These are phyloP conservation scores for Barnettozyma wickerhamii DNA, from an alignment of 805 yeast species.

Conservation along the genomic window DNA sequence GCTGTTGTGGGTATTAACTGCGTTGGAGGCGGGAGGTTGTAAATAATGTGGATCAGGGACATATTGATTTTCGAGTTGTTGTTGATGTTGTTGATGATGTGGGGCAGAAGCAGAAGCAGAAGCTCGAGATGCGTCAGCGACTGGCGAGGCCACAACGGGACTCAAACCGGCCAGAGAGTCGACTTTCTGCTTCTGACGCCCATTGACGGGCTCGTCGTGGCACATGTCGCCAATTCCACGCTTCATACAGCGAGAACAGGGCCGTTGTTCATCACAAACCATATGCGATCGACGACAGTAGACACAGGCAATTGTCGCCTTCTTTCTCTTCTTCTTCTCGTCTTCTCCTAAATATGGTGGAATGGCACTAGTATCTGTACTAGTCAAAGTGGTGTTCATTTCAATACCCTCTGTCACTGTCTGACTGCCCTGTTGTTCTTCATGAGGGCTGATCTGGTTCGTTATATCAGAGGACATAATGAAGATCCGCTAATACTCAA, in stretches of 20 bases:
- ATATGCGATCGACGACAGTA: constrained; percentile 91
- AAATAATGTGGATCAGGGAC: constrained; percentile 22
- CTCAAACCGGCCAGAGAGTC: constrained; percentile 8
- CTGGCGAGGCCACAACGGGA: background rate
- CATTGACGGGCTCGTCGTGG: constrained; percentile 27
- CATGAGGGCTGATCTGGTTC: too few relatives aligned
- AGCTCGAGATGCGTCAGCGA: background rate
- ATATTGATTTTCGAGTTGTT: constrained; percentile 13
- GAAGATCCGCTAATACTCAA: too few relatives aligned
- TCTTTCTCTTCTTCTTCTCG: constrained; percentile 41
- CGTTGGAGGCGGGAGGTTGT: constrained; percentile 12
- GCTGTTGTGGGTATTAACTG: too few relatives aligned
- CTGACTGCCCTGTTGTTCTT: too few relatives aligned
- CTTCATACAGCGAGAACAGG: constrained; percentile 80
- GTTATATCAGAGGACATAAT: background rate
- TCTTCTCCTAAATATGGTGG: constrained; percentile 6
- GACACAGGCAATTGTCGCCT: constrained; percentile 60
- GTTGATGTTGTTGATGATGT: background rate
- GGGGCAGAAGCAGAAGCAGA: background rate
- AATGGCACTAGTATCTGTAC: too few relatives aligned
- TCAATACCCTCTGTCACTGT: too few relatives aligned
- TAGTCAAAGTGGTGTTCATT: too few relatives aligned
- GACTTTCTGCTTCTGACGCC: constrained; percentile 21
- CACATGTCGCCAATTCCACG: constrained; percentile 88
- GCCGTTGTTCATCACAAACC: constrained; percentile 81